Percentiles rank a stretch among this genome's conserved stretches.
Conservation (phyloP, 768 basidiomycete species). For the Tylopilus intermedius region DNA sequence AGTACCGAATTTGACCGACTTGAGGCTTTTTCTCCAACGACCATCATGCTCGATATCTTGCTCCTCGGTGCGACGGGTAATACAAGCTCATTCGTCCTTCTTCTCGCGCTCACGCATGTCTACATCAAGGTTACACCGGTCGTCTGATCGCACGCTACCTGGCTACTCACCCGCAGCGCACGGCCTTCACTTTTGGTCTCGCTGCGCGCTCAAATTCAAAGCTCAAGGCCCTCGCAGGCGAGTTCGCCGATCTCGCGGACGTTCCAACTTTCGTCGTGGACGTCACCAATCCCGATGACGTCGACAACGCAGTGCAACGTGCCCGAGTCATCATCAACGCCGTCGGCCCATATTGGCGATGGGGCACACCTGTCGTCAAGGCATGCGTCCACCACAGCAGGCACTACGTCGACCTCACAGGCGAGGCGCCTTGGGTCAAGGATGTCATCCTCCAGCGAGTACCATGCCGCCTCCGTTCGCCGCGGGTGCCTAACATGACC, state of each 20-base stretch:
- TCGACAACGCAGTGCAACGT: constrained; percentile 53
- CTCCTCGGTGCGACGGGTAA: constrained; percentile 66
- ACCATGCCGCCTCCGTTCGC: constrained; percentile 4
- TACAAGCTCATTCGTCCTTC: neutral
- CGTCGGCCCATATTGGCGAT: constrained; percentile 70
- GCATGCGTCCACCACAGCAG: constrained; percentile 70
- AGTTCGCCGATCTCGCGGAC: constrained; percentile 38
- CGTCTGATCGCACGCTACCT: constrained; percentile 67
- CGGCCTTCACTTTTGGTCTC: constrained; percentile 59
- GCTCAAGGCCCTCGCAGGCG: constrained; percentile 47
- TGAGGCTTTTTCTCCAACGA: constrained; percentile 9
- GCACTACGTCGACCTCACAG: constrained; percentile 84
- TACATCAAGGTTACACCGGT: constrained; percentile 57
- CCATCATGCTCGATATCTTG: constrained; percentile 50
- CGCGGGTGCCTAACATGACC: constrained; percentile 9
- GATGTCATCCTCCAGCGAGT: constrained; percentile 57
- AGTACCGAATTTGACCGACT: neutral
- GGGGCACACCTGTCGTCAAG: constrained; percentile 72
- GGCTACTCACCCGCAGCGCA: constrained; percentile 52
- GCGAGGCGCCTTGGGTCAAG: constrained; percentile 64
- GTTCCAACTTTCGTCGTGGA: constrained; percentile 54
- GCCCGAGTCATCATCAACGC: constrained; percentile 71
- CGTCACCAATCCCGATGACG: constrained; percentile 45
- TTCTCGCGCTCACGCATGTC: constrained; percentile 10
- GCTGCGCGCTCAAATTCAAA: constrained; percentile 66